These are phyloP conservation scores for Gentiana straminea DNA, from an alignment of 257 asterid genomes.

Conservation along the genomic window DNA sequence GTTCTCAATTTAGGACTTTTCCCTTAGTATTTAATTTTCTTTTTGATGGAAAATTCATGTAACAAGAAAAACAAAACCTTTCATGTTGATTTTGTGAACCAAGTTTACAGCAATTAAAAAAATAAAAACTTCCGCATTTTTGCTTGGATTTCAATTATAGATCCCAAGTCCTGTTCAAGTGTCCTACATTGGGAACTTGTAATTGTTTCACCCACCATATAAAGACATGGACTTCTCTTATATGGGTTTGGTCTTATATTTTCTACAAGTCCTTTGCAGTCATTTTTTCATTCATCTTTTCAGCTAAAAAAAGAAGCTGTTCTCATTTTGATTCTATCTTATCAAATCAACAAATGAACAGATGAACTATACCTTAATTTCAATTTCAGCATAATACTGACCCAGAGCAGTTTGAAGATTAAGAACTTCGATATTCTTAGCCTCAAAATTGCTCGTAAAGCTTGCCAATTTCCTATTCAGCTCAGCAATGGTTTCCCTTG, in stretches of 20 bases:
- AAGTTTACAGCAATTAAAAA: neutral
- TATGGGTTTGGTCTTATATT: too few relatives aligned
- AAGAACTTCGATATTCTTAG: slow-evolving; percentile 80
- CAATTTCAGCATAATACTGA: slow-evolving; percentile 97
- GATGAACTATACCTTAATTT: slow-evolving; percentile 59
- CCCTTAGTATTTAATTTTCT: neutral
- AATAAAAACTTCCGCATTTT: too few relatives aligned
- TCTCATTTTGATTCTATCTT: slow-evolving; percentile 11
- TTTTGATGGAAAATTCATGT: neutral
- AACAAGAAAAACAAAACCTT: too few relatives aligned
- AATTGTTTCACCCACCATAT: too few relatives aligned
- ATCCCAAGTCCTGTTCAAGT: too few relatives aligned
- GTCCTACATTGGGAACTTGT: too few relatives aligned
- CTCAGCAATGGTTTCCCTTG: slow-evolving; percentile 63
- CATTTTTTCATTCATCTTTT: neutral
- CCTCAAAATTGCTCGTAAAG: slow-evolving; percentile 61
- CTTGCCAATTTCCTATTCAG: slow-evolving; percentile 60
- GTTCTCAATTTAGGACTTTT: neutral
- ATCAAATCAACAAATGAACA: slow-evolving; percentile 5
- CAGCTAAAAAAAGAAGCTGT: neutral
- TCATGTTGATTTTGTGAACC: too few relatives aligned
- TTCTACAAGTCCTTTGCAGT: too few relatives aligned
- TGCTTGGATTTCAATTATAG: too few relatives aligned
- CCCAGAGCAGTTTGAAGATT: slow-evolving; percentile 99
- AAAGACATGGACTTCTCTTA: too few relatives aligned